Conservation (phyloP, 257 asterid species). For the Ocimum tenuiflorum region DNA sequence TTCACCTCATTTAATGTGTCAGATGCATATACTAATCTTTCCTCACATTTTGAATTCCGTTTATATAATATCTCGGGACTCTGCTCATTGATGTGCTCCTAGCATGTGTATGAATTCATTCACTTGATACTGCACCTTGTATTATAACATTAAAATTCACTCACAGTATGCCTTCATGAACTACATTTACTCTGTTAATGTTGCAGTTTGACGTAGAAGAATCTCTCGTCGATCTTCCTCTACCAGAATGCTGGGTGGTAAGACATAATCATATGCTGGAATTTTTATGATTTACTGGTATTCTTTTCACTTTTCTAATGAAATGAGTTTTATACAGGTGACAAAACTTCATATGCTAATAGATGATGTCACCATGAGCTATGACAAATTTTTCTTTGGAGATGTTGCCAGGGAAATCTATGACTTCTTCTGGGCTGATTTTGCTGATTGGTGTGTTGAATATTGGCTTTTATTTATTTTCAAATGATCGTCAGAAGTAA, state of each 20-base stretch:
- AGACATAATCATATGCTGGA: constrained; percentile 22
- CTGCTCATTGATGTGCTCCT: background rate
- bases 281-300: background rate
- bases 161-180: constrained; percentile 9
- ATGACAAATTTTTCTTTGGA: constrained; percentile 83
- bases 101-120: background rate
- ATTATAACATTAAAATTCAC: background rate
- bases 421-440: constrained; percentile 95
- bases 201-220: constrained; percentile 68
- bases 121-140: background rate
- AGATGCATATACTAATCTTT: background rate
- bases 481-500: background rate
- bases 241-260: constrained; percentile 99
- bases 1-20: constrained; percentile 4
- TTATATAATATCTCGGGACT: background rate
- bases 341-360: constrained; percentile 80
- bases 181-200: constrained; percentile 12
- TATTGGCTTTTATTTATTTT: background rate
- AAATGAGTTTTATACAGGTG: constrained; percentile 42
- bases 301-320: constrained; percentile 8
- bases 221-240: constrained; percentile 55
- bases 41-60: background rate
- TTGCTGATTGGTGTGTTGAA: constrained; percentile 81
- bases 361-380: constrained; percentile 71
- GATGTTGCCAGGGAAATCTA: constrained; percentile 88